Percentiles rank a stretch among this genome's conserved stretches.
Evolutionary conservation across 345 rosid genomes (phyloP).

Genomic region (Syzygium oleosum): DNA sequence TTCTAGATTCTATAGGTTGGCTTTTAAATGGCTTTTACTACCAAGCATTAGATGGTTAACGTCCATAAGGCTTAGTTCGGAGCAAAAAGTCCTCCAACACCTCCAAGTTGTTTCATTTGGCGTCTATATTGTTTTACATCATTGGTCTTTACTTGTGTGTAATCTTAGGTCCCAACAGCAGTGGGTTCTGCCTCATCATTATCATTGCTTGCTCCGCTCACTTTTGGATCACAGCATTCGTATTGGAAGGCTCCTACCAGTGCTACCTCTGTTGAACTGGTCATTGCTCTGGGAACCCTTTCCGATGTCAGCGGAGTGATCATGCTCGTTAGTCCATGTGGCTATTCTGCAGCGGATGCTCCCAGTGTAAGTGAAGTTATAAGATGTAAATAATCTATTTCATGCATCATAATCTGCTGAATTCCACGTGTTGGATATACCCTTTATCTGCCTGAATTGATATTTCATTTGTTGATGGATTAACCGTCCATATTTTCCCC

Average conservation of each 20-base stretch:
- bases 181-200: conserved; percentile 69
- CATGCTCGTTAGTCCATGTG: conserved; percentile 86
- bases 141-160: conserved; percentile 1
- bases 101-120: not conserved
- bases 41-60: not conserved
- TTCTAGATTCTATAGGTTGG: not conserved
- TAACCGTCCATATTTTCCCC: not conserved
- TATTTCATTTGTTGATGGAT: not conserved
- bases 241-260: conserved; percentile 90
- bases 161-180: conserved; percentile 77
- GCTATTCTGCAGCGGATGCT: conserved; percentile 77
- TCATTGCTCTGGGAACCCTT: conserved; percentile 50
- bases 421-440: not conserved
- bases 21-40: not conserved
- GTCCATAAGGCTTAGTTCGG: not conserved
- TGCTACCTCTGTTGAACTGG: conserved; percentile 52
- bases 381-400: not conserved
- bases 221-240: conserved; percentile 38
- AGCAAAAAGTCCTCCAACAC: not conserved
- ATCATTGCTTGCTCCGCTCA: conserved; percentile 68
- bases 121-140: not conserved
- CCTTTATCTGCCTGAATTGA: not conserved
- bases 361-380: conserved; percentile 49
- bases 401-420: not conserved
- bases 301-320: conserved; percentile 80